Percentiles rank a stretch among this genome's conserved stretches.
Evolutionary conservation across 208 protist genomes (phyloP).

Genomic region (Leishmania lainsoni): DNA sequence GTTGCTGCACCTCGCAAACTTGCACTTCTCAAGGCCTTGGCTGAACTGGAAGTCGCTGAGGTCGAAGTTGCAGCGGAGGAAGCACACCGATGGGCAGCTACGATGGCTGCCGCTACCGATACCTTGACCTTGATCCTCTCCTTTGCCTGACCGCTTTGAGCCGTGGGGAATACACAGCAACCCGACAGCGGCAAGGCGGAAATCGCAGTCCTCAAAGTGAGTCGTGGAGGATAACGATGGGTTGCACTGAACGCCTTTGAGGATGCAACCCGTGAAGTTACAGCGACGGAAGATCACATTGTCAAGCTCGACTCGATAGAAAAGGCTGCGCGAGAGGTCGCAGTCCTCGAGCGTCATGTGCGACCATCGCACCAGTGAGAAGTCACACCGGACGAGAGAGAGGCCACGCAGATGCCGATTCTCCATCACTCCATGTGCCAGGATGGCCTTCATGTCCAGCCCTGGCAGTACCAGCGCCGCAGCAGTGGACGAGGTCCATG

Average conservation of each 20-base stretch:
- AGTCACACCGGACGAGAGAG: conserved; percentile 54
- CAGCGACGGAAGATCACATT: conserved; percentile 57
- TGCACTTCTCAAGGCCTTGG: conserved; percentile 24
- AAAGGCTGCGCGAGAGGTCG: conserved; percentile 60
- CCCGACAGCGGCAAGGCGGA: conserved; percentile 56
- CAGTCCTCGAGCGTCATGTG: conserved; percentile 43
- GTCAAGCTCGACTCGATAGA: conserved; percentile 44
- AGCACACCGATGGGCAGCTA: conserved; percentile 26
- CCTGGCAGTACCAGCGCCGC: conserved; percentile 57
- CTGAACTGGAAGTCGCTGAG: conserved; percentile 63
- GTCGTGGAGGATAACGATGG: conserved; percentile 8
- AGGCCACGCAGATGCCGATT: conserved; percentile 35
- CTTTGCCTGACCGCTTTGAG: not conserved
- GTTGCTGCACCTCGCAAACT: conserved; percentile 61
- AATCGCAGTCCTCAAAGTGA: conserved; percentile 57
- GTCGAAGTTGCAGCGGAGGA: conserved; percentile 72
- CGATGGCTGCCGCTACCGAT: not conserved
- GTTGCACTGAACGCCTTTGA: conserved; percentile 40
- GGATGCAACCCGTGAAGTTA: conserved; percentile 54
- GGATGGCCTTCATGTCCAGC: conserved; percentile 66
- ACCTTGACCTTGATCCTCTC: not conserved
- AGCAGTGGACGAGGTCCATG: conserved; percentile 16
- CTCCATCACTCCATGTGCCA: conserved; percentile 39
- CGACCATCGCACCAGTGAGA: conserved; percentile 52
- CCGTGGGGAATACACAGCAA: conserved; percentile 9